A percentile compares a stretch with the other conserved stretches of the same genome.
phyloP scores from a whole-genome alignment of 108 stramenopile species.

The Halocafeteria seosinensis region DNA sequence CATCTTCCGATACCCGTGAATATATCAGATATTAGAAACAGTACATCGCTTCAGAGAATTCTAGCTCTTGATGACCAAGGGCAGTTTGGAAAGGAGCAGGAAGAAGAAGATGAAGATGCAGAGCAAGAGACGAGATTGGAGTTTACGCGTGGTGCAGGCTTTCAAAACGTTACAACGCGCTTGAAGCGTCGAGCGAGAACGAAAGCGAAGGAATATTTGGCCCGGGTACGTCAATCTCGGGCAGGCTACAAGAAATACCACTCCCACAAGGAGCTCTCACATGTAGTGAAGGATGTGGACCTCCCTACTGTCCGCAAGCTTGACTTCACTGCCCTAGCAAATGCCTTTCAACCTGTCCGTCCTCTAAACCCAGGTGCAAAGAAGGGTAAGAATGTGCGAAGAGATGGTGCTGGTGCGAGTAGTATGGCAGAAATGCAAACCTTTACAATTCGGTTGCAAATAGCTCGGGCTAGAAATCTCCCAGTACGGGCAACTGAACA shows the following conservation, averaged over 20 bases:
- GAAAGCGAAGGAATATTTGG: not conserved
- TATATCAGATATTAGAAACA: not conserved
- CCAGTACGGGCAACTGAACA: not conserved
- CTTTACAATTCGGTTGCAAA: not conserved
- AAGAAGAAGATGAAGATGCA: not conserved
- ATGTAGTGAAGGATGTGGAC: not conserved
- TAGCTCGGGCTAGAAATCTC: not conserved
- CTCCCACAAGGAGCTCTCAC: not conserved
- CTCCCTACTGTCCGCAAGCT: not conserved
- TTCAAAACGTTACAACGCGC: not conserved
- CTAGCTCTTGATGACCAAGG: not conserved
- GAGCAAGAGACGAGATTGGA: too few species aligned
- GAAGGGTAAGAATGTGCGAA: not conserved
- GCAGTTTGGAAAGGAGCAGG: not conserved
- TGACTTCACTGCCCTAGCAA: not conserved
- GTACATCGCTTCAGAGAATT: not conserved
- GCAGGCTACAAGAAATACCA: not conserved
- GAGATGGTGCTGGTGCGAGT: not conserved
- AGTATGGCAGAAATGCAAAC: too few species aligned
- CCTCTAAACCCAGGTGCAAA: not conserved
- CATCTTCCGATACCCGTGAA: not conserved
- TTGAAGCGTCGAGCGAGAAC: not conserved
- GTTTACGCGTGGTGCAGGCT: not conserved
- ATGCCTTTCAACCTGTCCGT: not conserved
- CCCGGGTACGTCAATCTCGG: not conserved